Evolutionary conservation across 2,329 filamentous ascomycete genomes (phyloP), one percentile per base, ranked within the genome.

Genomic region (Drechslera avenae): DNA sequence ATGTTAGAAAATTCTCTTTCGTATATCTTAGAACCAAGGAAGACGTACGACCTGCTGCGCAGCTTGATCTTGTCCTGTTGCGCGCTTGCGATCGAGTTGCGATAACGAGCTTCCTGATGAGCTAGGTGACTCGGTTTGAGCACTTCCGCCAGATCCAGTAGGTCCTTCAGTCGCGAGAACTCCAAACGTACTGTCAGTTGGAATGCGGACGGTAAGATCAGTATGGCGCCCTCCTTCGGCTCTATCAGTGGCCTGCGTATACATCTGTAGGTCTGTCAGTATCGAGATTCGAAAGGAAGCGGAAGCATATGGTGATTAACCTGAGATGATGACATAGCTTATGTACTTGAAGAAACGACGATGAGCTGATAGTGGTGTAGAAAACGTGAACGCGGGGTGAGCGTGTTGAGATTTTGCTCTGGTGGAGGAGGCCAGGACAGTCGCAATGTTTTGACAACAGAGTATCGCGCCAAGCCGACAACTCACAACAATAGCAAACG

Each of bases 31-130:
- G 17, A 7, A 26, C n/a, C 4, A 32, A 18, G 14, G 36, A 46
- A n/a, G 35, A 33, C 55, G 52, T 46, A 62, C 55, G 37, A 41
- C 50, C 37, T 56, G 37, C 32, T 53, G 53, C 37, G 30, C 35
- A 4, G 17, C 39, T 5, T 48, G 56, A 19, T 39, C 10, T 8
- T 40, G 47, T 35, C 40, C 50, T 43, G 17, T 33, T 12, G 30
- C 17, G 39, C 36, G 37, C 2, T 23, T 35, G 41, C 35, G 18
- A 16, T 28, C 46, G 26, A 46, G 16, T 18, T 50, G 33, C 18
- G 50, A 57, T 8, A 46, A 36, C n/a, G 57, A 57, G 33, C 54
- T 52, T 30, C 50, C 52, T 21, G 49, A 60, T 8, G 52, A 57
- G 12, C 49, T 46, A 2, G 39, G 37, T 14, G 57, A 56, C 30